Base-by-base conservation (phyloP, 495 filamentous ascomycete species). In the Aspergillus baeticus region DNA sequence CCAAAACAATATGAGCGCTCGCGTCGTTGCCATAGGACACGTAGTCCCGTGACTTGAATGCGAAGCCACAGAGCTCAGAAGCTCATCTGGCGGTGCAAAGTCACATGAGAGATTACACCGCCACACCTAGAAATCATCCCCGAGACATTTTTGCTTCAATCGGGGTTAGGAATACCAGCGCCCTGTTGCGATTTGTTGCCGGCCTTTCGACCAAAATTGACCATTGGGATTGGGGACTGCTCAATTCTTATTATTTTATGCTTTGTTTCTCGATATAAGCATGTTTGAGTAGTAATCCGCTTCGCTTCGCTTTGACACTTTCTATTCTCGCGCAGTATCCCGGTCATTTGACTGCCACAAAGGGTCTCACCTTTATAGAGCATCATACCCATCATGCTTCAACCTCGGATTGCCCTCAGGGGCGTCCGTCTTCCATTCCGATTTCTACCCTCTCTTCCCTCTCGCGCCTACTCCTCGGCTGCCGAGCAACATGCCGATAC, bases 381-480 rank as follows among this genome's bases (percentile, higher is more conserved):
- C 36, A 49, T 50, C 46, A 55, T 49, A 70, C 33, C 15, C 58
- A 61, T 55, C 45, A 86, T 90, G 86, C 69, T 91, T 58, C 86
- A 89, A 65, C 82, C 86, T 60, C 81, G 86, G 67, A 64, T 84
- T 70, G 75, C 81, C 58, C 75, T 81, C 35, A 70, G 75, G 67
- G 73, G 71, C 59, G 68, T 82, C 59, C 69, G 67, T 61, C 69
- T 80, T 64, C 72, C 83, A 54, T 76, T 77, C 58, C 69, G 73
- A 64, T 67, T 60, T 71, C 63, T 76, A 62, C 63, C 71, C 22
- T 57, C 74, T 43, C 20, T 63, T 53, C 56, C 70, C 53, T 64
- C 71, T 62, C 80, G 85, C 51, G 68, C 69, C 54, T 87, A 87
- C 73, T 82, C 84, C 37, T 84, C 81, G 11, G 63, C 71, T 43